Conservation (phyloP, 2,329 filamentous ascomycete species). For the Sporothrix globosa region DNA sequence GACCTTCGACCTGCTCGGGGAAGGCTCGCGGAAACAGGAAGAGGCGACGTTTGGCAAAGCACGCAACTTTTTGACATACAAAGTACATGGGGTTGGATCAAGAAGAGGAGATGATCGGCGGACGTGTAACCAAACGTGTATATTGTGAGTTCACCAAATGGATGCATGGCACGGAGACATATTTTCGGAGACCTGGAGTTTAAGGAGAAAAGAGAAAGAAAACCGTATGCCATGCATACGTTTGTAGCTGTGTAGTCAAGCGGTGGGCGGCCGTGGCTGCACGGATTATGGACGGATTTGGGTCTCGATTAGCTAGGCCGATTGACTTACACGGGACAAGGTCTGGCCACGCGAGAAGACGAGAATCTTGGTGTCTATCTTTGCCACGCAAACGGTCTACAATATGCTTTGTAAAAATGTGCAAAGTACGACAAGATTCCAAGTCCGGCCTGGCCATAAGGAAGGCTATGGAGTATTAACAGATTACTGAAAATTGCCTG, state of each 20-base stretch:
- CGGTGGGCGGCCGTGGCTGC: neutral
- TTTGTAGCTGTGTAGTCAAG: neutral
- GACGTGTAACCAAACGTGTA: neutral
- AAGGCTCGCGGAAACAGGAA: slow-evolving; percentile 7
- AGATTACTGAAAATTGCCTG: neutral
- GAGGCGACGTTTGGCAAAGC: neutral
- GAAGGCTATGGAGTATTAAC: neutral
- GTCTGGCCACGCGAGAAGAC: neutral
- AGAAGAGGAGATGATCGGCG: neutral
- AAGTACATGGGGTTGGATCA: neutral
- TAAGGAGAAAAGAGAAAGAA: neutral
- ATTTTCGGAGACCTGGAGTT: neutral
- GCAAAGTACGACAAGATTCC: no score
- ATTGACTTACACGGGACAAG: slow-evolving; percentile 8
- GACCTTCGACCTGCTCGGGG: neutral
- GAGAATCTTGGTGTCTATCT: neutral
- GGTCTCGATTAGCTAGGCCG: neutral
- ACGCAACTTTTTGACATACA: slow-evolving; percentile 8
- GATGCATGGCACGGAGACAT: neutral
- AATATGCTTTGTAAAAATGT: neutral
- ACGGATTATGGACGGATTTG: neutral
- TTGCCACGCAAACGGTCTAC: slow-evolving; percentile 11
- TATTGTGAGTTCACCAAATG: neutral
- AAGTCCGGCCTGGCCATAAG: neutral
- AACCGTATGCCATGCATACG: neutral